A percentile compares a stretch with the other conserved stretches of the same genome.
These are phyloP conservation scores for Scedosporium minutisporum DNA, from an alignment of 2,329 filamentous ascomycete genomes.

Conservation along the genomic window DNA sequence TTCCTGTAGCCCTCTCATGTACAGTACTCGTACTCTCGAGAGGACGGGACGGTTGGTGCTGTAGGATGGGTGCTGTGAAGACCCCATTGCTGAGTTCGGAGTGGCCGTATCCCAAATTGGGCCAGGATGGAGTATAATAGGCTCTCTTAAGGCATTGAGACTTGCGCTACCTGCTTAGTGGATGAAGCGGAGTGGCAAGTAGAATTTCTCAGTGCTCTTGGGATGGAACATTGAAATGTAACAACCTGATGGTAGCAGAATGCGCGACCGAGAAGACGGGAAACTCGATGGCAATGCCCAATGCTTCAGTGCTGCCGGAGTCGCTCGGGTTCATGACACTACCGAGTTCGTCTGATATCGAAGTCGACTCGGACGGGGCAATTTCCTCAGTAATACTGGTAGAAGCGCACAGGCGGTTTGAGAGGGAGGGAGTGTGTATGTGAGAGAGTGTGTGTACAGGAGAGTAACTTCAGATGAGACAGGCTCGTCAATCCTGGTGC, in stretches of 20 bases:
- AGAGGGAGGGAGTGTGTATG: no score
- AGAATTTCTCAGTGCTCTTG: no score
- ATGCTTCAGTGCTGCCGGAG: no score
- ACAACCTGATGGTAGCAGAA: not conserved
- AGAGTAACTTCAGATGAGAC: no score
- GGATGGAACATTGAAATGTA: not conserved
- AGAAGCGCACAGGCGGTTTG: no score
- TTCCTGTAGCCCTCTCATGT: not conserved
- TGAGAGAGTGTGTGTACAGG: no score
- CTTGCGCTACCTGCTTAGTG: not conserved
- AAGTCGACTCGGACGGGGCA: no score
- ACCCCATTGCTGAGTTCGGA: conserved; percentile 4
- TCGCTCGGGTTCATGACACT: no score
- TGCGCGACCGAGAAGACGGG: not conserved
- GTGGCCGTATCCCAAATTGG: conserved; percentile 1
- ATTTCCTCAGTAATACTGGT: no score
- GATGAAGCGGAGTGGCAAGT: not conserved
- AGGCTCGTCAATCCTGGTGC: no score
- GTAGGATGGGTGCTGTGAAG: not conserved
- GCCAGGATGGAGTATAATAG: conserved; percentile 2
- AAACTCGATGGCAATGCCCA: no score
- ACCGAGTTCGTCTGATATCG: no score
- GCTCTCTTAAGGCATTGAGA: not conserved
- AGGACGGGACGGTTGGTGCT: not conserved
- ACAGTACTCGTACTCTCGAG: not conserved